phyloP scores from a whole-genome alignment of 768 basidiomycete genomes.

The Boletus tylopilopsis region DNA sequence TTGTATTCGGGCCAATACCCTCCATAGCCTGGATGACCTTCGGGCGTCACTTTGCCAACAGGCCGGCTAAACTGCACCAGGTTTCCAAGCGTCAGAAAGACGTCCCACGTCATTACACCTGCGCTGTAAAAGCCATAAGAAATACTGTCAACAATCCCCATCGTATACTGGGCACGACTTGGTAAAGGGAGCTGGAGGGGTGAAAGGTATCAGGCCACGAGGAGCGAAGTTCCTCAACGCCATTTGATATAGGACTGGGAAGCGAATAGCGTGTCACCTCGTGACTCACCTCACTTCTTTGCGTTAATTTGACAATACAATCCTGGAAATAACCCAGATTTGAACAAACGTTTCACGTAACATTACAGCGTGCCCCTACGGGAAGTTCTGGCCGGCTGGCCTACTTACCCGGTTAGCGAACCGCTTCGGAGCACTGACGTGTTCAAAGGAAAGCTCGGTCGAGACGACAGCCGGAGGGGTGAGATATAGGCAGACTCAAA shows the following conservation, averaged over 20 bases:
- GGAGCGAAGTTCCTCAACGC: background rate
- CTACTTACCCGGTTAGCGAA: too few relatives aligned
- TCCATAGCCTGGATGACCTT: slow-evolving; percentile 52
- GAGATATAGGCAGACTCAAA: too few relatives aligned
- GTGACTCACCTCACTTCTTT: background rate
- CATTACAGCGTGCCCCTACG: too few relatives aligned
- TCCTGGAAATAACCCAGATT: background rate
- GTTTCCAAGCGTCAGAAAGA: slow-evolving; percentile 17
- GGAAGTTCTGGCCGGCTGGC: too few relatives aligned
- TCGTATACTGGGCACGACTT: background rate
- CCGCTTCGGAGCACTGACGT: too few relatives aligned
- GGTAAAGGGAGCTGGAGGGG: background rate
- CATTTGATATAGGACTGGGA: slow-evolving; percentile 5
- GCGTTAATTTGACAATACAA: background rate
- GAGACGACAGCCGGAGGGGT: too few relatives aligned
- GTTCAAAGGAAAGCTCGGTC: too few relatives aligned
- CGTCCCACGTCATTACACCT: slow-evolving; percentile 18
- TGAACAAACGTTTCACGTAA: background rate
- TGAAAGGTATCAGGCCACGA: too few relatives aligned
- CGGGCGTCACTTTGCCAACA: slow-evolving; percentile 52
- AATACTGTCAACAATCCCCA: slow-evolving; percentile 12
- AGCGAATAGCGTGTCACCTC: background rate
- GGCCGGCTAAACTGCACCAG: slow-evolving; percentile 19
- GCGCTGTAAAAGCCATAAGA: slow-evolving; percentile 7
- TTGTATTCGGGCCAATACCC: slow-evolving; percentile 71